Conservation (phyloP, 2,329 filamentous ascomycete genomes). For the Fusarium coffeatum region DNA sequence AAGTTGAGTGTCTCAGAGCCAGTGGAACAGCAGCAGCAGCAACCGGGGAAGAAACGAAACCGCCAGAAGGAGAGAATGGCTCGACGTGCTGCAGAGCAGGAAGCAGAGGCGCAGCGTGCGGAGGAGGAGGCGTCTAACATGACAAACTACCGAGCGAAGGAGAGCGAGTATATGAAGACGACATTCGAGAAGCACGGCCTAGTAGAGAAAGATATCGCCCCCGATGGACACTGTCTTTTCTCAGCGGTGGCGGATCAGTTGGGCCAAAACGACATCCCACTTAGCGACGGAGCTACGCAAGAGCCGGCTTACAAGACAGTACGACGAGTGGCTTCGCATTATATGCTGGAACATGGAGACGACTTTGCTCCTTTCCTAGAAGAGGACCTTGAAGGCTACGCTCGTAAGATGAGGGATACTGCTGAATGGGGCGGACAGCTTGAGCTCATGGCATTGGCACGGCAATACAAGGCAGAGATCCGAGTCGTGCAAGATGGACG, state of each 20-base stretch:
- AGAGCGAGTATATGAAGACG: slow-evolving; percentile 76
- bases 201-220: slow-evolving; percentile 80
- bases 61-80: slow-evolving; percentile 92
- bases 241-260: slow-evolving; percentile 91
- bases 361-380: slow-evolving; percentile 91
- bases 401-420: slow-evolving; percentile 81
- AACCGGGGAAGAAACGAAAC: slow-evolving; percentile 78
- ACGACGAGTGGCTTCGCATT: slow-evolving; percentile 77
- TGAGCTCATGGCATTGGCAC: slow-evolving; percentile 86
- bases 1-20: slow-evolving; percentile 39
- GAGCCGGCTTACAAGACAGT: slow-evolving; percentile 72
- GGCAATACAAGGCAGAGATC: slow-evolving; percentile 82
- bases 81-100: slow-evolving; percentile 85
- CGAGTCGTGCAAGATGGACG: slow-evolving; percentile 87
- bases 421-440: slow-evolving; percentile 97
- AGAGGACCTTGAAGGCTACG: slow-evolving; percentile 79
- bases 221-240: slow-evolving; percentile 96
- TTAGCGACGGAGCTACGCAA: slow-evolving; percentile 46
- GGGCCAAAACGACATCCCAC: slow-evolving; percentile 60
- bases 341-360: slow-evolving; percentile 78
- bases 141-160: slow-evolving; percentile 77
- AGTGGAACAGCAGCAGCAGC: slow-evolving; percentile 27
- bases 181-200: slow-evolving; percentile 74
- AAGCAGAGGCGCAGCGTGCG: slow-evolving; percentile 74
- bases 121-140: slow-evolving; percentile 79